Evolutionary conservation across 2,329 filamentous ascomycete genomes (phyloP).

Genomic region (Hypoxylon sp.): DNA sequence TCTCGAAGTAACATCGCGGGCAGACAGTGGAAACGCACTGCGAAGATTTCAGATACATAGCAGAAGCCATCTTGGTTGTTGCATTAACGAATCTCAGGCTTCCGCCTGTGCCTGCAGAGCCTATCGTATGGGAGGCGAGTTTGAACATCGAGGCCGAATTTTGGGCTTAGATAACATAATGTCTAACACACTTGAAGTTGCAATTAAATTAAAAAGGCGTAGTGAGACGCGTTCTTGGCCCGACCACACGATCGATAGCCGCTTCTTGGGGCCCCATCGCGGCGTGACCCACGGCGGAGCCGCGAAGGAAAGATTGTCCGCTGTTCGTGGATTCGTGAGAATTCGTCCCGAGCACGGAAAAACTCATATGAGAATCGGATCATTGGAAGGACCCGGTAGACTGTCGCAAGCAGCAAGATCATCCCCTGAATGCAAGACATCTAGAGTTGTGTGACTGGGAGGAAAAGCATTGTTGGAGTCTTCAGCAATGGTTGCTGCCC

Average conservation of each 20-base stretch:
- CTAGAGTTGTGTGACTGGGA: background rate
- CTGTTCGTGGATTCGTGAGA: constrained; percentile 25
- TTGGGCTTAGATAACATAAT: background rate
- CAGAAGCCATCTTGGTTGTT: background rate
- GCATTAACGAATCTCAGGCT: background rate
- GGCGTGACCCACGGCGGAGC: constrained; percentile 33
- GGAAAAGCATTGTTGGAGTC: background rate
- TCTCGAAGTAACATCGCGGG: background rate
- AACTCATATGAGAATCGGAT: constrained; percentile 6
- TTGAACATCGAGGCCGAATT: constrained; percentile 3
- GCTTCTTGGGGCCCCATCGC: constrained; percentile 19
- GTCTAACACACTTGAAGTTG: constrained; percentile 25
- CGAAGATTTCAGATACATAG: background rate
- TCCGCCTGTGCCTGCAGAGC: background rate
- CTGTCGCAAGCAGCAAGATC: too few relatives aligned
- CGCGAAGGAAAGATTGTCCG: constrained; percentile 24
- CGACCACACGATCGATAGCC: constrained; percentile 34
- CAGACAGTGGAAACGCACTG: background rate
- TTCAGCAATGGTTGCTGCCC: background rate
- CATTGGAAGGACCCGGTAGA: background rate
- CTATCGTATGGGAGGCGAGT: background rate
- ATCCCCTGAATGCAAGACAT: background rate
- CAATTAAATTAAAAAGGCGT: constrained; percentile 40
- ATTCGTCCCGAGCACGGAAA: constrained; percentile 19
- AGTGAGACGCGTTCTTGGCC: constrained; percentile 23